These are phyloP conservation scores for Globisporangium iwayamae DNA, from an alignment of 352 stramenopile genomes.

Conservation along the genomic window DNA sequence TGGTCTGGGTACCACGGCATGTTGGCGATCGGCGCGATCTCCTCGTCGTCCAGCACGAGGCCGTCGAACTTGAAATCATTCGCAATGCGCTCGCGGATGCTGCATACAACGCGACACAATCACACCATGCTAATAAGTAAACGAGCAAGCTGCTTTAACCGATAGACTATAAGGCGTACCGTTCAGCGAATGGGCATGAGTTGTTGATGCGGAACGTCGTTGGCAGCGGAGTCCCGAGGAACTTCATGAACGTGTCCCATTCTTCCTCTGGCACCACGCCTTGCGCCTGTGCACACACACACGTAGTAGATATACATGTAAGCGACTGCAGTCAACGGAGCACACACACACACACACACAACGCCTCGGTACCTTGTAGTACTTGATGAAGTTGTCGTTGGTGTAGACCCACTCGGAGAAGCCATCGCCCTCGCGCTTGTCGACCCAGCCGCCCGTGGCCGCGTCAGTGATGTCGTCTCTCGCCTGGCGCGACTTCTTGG, in stretches of 20 bases:
- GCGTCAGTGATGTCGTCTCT: slow-evolving; percentile 13
- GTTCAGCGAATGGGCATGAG: slow-evolving; percentile 79
- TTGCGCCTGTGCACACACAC: slow-evolving; percentile 46
- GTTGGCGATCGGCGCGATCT: slow-evolving; percentile 69
- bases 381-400: slow-evolving; percentile 81
- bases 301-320: background rate
- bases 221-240: slow-evolving; percentile 84
- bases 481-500: slow-evolving; percentile 18
- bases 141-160: too few relatives aligned
- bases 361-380: slow-evolving; percentile 55
- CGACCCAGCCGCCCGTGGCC: slow-evolving; percentile 23
- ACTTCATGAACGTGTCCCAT: slow-evolving; percentile 90
- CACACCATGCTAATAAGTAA: background rate
- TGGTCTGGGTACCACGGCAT: slow-evolving; percentile 91
- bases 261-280: slow-evolving; percentile 76
- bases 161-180: slow-evolving; percentile 25
- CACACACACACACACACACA: background rate
- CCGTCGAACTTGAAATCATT: slow-evolving; percentile 85
- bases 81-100: slow-evolving; percentile 82
- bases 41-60: slow-evolving; percentile 74
- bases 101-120: slow-evolving; percentile 21
- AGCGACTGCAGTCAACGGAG: too few relatives aligned
- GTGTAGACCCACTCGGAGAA: slow-evolving; percentile 87
- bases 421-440: slow-evolving; percentile 68
- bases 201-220: slow-evolving; percentile 94